phyloP scores from a whole-genome alignment of 371 early-diverging fungal species.

The Rhizomucor miehei region DNA sequence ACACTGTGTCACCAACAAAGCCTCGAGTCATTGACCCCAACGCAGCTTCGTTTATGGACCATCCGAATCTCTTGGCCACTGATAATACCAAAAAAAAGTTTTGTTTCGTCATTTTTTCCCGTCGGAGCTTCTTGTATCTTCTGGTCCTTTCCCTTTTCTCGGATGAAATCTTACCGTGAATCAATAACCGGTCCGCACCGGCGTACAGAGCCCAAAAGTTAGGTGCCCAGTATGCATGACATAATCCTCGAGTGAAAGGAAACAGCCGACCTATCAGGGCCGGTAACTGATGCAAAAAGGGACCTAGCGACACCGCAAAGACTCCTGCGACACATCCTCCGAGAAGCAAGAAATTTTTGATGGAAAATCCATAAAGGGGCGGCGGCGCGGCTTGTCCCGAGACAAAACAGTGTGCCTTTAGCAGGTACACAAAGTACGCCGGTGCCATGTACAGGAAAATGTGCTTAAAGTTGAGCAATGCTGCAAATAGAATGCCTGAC shows the following conservation, averaged over 20 bases:
- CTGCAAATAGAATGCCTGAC: slow-evolving; percentile 84
- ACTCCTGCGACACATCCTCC: slow-evolving; percentile 67
- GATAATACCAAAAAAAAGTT: not conserved
- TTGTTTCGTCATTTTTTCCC: not conserved
- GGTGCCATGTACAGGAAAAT: slow-evolving; percentile 95
- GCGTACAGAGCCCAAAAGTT: slow-evolving; percentile 97
- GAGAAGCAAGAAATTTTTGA: slow-evolving; percentile 50
- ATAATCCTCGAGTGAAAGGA: slow-evolving; percentile 94
- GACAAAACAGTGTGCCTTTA: slow-evolving; percentile 78
- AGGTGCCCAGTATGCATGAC: slow-evolving; percentile 97
- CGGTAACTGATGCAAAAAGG: slow-evolving; percentile 73
- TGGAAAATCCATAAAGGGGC: slow-evolving; percentile 34
- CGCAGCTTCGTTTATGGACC: slow-evolving; percentile 44
- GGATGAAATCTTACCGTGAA: slow-evolving; percentile 30
- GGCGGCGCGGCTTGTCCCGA: not conserved
- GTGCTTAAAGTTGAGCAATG: slow-evolving; percentile 93
- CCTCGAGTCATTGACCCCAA: slow-evolving; percentile 83
- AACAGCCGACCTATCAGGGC: slow-evolving; percentile 88
- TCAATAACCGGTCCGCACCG: slow-evolving; percentile 73
- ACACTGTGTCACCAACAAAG: slow-evolving; percentile 85
- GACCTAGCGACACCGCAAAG: slow-evolving; percentile 81
- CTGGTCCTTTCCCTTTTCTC: too few relatives aligned
- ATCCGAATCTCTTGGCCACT: slow-evolving; percentile 42
- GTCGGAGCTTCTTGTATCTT: too few relatives aligned
- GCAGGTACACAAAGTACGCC: slow-evolving; percentile 88